Conservation (phyloP, 768 basidiomycete genomes). For the Leccinum boreale region DNA sequence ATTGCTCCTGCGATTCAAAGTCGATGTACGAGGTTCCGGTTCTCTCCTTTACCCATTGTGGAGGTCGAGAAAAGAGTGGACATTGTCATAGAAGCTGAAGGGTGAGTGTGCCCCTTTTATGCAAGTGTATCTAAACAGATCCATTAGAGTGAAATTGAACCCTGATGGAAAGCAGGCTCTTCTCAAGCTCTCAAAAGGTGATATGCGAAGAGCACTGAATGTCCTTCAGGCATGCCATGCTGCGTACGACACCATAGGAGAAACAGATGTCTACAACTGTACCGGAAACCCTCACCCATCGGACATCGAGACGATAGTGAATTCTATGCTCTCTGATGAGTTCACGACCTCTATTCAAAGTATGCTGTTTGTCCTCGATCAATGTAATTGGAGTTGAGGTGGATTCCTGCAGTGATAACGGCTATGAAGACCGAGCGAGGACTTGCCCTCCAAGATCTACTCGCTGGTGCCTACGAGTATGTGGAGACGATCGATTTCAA, state of each 20-base stretch:
- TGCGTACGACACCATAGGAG: constrained; percentile 85
- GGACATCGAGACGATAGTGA: constrained; percentile 91
- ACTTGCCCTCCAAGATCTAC: constrained; percentile 90
- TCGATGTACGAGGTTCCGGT: constrained; percentile 95
- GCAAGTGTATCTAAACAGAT: constrained; percentile 1
- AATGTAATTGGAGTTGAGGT: neutral
- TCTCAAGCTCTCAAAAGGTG: constrained; percentile 91
- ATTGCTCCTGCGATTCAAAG: constrained; percentile 98
- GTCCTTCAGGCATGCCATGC: constrained; percentile 98
- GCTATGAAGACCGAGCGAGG: constrained; percentile 89
- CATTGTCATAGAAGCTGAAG: constrained; percentile 78
- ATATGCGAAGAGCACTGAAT: constrained; percentile 96
- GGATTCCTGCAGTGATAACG: constrained; percentile 67
- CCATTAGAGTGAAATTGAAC: constrained; percentile 74
- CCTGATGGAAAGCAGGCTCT: constrained; percentile 85
- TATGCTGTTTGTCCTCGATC: constrained; percentile 32
- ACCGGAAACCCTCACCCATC: constrained; percentile 95
- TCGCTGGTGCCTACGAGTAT: constrained; percentile 89
- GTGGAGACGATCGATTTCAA: constrained; percentile 84
- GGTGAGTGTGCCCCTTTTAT: constrained; percentile 42
- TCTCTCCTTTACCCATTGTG: constrained; percentile 82
- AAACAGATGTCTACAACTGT: constrained; percentile 92
- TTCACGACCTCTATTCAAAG: constrained; percentile 89
- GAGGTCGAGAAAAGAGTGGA: constrained; percentile 85
- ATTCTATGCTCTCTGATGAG: constrained; percentile 94